phyloP scores from a whole-genome alignment of 139 green algal genomes.

The Chlamydomonas sp. region DNA sequence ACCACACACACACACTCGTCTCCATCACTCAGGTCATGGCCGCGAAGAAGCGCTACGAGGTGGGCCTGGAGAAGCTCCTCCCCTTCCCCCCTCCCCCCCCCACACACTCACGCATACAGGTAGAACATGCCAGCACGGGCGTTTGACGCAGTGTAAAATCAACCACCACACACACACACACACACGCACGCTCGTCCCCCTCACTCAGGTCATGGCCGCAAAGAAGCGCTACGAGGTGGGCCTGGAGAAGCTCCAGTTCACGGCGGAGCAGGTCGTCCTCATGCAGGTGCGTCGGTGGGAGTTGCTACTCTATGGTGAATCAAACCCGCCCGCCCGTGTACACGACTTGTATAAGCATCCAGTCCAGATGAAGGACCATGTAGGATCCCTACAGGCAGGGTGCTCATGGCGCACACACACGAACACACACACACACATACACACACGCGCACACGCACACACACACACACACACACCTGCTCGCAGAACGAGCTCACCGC shows the following conservation, averaged over 20 bases:
- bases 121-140: too few species aligned
- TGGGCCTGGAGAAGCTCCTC: slow-evolving; percentile 66
- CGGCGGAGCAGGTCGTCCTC: slow-evolving; percentile 38
- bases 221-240: slow-evolving; percentile 61
- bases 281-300: slow-evolving; percentile 14
- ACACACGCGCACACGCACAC: neutral
- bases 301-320: too few species aligned
- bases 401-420: neutral
- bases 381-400: too few species aligned
- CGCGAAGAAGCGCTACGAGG: slow-evolving; percentile 54
- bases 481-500: slow-evolving; percentile 51
- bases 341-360: too few species aligned
- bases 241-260: slow-evolving; percentile 65
- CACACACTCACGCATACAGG: too few species aligned
- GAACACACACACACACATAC: neutral
- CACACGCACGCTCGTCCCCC: too few species aligned
- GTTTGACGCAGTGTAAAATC: too few species aligned
- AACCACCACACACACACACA: too few species aligned
- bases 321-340: too few species aligned
- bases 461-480: neutral
- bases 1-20: neutral
- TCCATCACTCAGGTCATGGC: slow-evolving; percentile 29
- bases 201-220: slow-evolving; percentile 40
- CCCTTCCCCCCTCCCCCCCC: too few species aligned
- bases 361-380: slow-evolving; percentile 22